Evolutionary conservation across 1,284 basidiomycete genomes (phyloP).

Genomic region (Boletellus sp.): DNA sequence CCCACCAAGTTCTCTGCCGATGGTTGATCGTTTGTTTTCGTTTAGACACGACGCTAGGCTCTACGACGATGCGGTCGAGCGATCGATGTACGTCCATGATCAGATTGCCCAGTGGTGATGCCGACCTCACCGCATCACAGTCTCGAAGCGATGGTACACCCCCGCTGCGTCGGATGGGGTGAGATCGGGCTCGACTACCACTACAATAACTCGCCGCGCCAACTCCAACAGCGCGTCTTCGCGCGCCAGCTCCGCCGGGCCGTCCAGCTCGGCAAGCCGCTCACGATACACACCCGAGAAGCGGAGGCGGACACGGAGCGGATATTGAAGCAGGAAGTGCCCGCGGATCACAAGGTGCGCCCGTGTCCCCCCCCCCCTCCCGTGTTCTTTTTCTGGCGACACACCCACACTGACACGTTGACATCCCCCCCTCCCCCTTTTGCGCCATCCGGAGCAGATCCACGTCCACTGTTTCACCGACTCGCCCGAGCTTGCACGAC

Average conservation of each 20-base stretch:
- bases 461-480: slow-evolving; percentile 84
- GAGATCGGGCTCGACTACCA: slow-evolving; percentile 85
- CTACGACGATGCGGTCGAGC: slow-evolving; percentile 68
- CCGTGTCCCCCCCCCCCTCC: too few relatives aligned
- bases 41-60: slow-evolving; percentile 65
- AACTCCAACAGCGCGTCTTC: slow-evolving; percentile 64
- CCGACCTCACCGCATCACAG: slow-evolving; percentile 33
- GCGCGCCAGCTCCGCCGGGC: slow-evolving; percentile 64
- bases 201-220: slow-evolving; percentile 71
- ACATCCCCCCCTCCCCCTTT: background rate
- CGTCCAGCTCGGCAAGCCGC: slow-evolving; percentile 61
- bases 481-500: slow-evolving; percentile 63
- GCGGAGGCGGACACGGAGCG: slow-evolving; percentile 77
- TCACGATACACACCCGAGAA: slow-evolving; percentile 79
- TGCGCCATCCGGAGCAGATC: slow-evolving; percentile 41
- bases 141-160: slow-evolving; percentile 70
- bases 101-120: background rate
- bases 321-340: slow-evolving; percentile 70
- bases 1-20: background rate
- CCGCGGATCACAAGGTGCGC: slow-evolving; percentile 60
- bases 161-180: slow-evolving; percentile 79
- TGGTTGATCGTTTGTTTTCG: background rate
- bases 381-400: too few relatives aligned
- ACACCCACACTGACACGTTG: background rate
- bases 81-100: slow-evolving; percentile 53